Percentiles rank a stretch among this genome's conserved stretches.
Conservation (phyloP, 1,284 basidiomycete species). For the Cryptococcus sp. region DNA sequence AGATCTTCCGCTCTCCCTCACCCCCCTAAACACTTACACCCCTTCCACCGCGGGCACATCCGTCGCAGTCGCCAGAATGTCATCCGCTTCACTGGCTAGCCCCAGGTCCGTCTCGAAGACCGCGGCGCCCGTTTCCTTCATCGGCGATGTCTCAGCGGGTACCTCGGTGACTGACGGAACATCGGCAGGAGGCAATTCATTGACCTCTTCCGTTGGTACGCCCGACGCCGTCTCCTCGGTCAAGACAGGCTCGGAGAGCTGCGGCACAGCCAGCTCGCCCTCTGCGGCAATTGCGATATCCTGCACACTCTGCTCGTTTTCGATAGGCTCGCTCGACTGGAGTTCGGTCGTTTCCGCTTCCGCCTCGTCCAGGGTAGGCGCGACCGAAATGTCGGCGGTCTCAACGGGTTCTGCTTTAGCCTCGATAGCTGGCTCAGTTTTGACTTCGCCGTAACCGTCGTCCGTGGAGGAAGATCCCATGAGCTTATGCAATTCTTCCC, state of each 20-base stretch:
- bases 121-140: background rate
- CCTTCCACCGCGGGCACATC: slow-evolving; percentile 1
- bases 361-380: slow-evolving; percentile 17
- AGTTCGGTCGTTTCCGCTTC: slow-evolving; percentile 3
- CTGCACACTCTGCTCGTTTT: slow-evolving; percentile 6
- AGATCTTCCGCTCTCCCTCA: no score
- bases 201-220: slow-evolving; percentile 19
- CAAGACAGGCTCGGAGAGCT: background rate
- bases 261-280: slow-evolving; percentile 14
- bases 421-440: background rate
- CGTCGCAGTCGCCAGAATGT: background rate
- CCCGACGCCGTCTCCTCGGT: slow-evolving; percentile 7
- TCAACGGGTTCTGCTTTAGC: slow-evolving; percentile 3
- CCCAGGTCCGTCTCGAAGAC: no score
- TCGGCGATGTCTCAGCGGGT: background rate
- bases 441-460: background rate
- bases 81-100: no score
- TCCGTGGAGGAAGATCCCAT: slow-evolving; percentile 22
- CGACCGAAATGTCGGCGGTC: slow-evolving; percentile 8
- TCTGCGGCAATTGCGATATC: slow-evolving; percentile 16
- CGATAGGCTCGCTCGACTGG: background rate
- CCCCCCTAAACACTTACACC: no score
- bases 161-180: slow-evolving; percentile 7
- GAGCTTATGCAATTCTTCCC: slow-evolving; percentile 36
- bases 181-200: slow-evolving; percentile 17